Percentiles rank a stretch among this genome's conserved stretches.
Conservation (phyloP, 495 filamentous ascomycete species). For the Pseudevernia furfuracea region DNA sequence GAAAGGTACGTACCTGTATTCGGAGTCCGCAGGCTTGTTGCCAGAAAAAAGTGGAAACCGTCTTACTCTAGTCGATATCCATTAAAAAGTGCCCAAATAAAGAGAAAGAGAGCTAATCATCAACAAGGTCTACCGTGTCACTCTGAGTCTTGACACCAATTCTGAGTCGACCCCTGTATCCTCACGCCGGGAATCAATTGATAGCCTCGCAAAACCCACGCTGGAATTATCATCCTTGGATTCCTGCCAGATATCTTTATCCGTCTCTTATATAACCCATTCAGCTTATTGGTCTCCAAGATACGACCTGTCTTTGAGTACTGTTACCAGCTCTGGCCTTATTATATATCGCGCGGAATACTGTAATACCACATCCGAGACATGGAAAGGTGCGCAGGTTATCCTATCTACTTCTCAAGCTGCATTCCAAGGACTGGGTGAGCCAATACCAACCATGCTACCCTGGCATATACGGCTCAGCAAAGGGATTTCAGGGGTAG, state of each 20-base stretch:
- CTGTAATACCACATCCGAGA: constrained; percentile 57
- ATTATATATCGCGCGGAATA: constrained; percentile 59
- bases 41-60: too few relatives aligned
- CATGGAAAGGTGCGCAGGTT: constrained; percentile 58
- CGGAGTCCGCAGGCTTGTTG: too few relatives aligned
- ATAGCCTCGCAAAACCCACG: constrained; percentile 30
- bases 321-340: constrained; percentile 44
- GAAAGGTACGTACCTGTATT: too few relatives aligned
- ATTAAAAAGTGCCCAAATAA: too few relatives aligned
- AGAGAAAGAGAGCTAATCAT: too few relatives aligned
- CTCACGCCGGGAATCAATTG: constrained; percentile 49
- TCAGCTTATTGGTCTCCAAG: constrained; percentile 57
- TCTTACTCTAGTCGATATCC: too few relatives aligned
- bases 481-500: constrained; percentile 19
- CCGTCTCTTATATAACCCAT: constrained; percentile 56
- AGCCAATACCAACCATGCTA: constrained; percentile 48
- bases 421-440: constrained; percentile 52
- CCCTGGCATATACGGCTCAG: constrained; percentile 53
- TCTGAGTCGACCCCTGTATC: constrained; percentile 43
- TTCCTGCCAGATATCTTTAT: constrained; percentile 39
- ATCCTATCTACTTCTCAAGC: constrained; percentile 63
- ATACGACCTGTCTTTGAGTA: constrained; percentile 58
- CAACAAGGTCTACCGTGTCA: constrained; percentile 53
- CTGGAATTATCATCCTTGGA: constrained; percentile 22
- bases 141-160: constrained; percentile 48